Evolutionary conservation across 768 basidiomycete genomes (phyloP), one percentile per base, ranked within the genome.

Genomic region (Auriculariales sp.): DNA sequence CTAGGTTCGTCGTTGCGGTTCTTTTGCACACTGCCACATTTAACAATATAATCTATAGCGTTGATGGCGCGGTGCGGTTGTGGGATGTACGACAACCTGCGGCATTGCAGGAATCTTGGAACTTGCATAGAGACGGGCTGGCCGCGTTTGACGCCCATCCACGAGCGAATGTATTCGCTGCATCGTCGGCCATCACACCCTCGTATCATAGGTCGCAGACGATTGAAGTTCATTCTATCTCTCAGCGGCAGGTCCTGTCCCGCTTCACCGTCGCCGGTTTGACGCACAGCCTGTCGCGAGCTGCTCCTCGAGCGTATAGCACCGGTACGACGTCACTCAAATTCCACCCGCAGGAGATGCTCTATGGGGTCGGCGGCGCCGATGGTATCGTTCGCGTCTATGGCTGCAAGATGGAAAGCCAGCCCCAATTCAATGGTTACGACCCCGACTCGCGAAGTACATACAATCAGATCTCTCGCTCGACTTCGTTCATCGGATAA

Each of bases 271-370:
- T 81, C 10, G 82, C 79, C 6, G 78, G 79, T 5, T 66, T 84
- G 25, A 64, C 67, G 10, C 61, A 70, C 10, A 15, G 30, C 11
- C 72, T 71, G 46, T 62, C 73, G n/a, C 72, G 78, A 44, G 67
- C 67, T 5, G 59, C 71, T 33, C 74, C 77, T 5, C 78, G 77
- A 24, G 67, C 75, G 7, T 81, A 71, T 58, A 78, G 81, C 49
- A 78, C 79, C 35, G 68, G 78, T 53, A 67, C 65, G 51, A 79
- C 76, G 36, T 79, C 82, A 28, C 65, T 90, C 46, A 69, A 73
- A 2, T 92, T 91, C 72, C 89, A 92, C 60, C 88, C 89, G 11
- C 71, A 77, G 53, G 85, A 92, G 62, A 90, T 91, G 89, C 61
- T 91, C 54, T 84, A 78, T 57, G 83, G 77, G 15, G 61, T 81